These are phyloP conservation scores for Saprolegnia diclina DNA, from an alignment of 352 stramenopile species.

Conservation along the genomic window DNA sequence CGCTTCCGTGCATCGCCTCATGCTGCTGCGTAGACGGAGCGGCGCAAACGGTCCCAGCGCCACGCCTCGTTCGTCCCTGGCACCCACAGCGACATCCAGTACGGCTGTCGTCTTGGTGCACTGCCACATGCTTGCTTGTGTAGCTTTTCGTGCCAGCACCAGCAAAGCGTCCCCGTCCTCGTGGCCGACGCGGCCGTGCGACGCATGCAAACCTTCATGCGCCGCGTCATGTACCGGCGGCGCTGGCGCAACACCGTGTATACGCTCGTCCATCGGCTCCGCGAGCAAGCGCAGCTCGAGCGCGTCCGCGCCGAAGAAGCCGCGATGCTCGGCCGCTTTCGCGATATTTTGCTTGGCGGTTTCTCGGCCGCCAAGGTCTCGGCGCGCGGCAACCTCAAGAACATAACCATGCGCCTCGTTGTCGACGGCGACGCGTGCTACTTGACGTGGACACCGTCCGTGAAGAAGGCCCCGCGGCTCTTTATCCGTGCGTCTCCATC, in stretches of 20 bases:
- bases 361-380: conserved; percentile 67
- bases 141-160: conserved; percentile 20
- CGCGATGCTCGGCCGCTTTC: conserved; percentile 46
- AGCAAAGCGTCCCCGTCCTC: not conserved
- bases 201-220: conserved; percentile 36
- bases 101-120: not conserved
- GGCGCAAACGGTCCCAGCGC: conserved; percentile 33
- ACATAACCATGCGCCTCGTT: conserved; percentile 50
- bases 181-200: conserved; percentile 19
- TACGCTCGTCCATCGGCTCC: conserved; percentile 39
- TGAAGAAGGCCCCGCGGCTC: conserved; percentile 57
- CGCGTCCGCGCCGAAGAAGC: conserved; percentile 35
- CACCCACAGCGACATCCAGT: conserved; percentile 18
- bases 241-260: conserved; percentile 40
- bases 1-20: not conserved
- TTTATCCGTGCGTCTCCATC: conserved; percentile 42
- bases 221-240: conserved; percentile 37
- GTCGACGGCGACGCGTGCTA: conserved; percentile 52
- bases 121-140: not conserved
- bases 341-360: conserved; percentile 40
- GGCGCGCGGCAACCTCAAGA: conserved; percentile 62
- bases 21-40: conserved; percentile 20
- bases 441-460: conserved; percentile 64
- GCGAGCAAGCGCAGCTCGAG: conserved; percentile 31
- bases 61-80: conserved; percentile 27